Evolutionary conservation across 257 asterid genomes (phyloP).

Genomic region (Capsicum chinense): DNA sequence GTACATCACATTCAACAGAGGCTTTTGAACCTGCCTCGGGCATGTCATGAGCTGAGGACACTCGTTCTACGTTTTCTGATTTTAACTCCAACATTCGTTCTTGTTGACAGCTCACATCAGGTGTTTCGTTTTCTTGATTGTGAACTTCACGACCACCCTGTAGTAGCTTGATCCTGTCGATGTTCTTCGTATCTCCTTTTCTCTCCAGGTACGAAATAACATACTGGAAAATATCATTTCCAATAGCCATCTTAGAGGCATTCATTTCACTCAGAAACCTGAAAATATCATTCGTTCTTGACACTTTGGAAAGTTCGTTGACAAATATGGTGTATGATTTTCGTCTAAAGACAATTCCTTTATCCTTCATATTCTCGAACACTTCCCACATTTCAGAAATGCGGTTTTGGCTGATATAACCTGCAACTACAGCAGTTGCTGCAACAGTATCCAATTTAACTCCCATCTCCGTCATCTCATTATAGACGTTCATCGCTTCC

Average conservation of each 20-base stretch:
- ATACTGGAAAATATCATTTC: slow-evolving; percentile 49
- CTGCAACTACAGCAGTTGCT: slow-evolving; percentile 63
- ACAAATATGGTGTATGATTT: slow-evolving; percentile 57
- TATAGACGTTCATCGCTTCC: slow-evolving; percentile 62
- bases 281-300: slow-evolving; percentile 58
- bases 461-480: slow-evolving; percentile 67
- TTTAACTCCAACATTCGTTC: slow-evolving; percentile 33
- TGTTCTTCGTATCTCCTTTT: slow-evolving; percentile 54
- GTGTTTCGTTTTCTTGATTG: slow-evolving; percentile 31
- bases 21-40: slow-evolving; percentile 34
- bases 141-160: slow-evolving; percentile 35
- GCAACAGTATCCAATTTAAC: slow-evolving; percentile 65
- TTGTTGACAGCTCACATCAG: slow-evolving; percentile 31
- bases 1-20: slow-evolving; percentile 35
- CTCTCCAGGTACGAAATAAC: slow-evolving; percentile 55
- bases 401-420: slow-evolving; percentile 61
- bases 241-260: slow-evolving; percentile 40
- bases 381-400: slow-evolving; percentile 63
- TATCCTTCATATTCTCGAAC: slow-evolving; percentile 59
- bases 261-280: slow-evolving; percentile 62
- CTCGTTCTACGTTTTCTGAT: slow-evolving; percentile 34
- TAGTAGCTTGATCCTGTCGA: slow-evolving; percentile 46
- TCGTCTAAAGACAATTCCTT: slow-evolving; percentile 55
- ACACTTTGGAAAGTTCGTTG: slow-evolving; percentile 73
- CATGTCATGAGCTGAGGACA: slow-evolving; percentile 26